Evolutionary conservation across 2,329 filamentous ascomycete species (phyloP).

Genomic region (Fusarium abutilonis): DNA sequence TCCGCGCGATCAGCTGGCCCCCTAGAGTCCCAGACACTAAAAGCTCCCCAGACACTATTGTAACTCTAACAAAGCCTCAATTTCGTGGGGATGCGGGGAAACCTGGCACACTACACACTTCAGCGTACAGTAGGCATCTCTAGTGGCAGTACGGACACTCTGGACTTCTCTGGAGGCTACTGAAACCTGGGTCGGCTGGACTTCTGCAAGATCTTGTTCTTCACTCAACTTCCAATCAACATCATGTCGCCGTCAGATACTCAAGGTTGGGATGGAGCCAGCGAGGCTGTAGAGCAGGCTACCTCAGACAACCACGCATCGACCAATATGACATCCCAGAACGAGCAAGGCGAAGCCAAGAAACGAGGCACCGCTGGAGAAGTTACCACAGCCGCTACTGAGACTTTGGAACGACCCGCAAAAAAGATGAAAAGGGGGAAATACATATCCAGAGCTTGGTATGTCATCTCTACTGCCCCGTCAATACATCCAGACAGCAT

Average conservation of each 20-base stretch:
- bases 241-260: conserved; percentile 1
- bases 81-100: conserved; percentile 5
- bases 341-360: not conserved
- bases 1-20: not conserved
- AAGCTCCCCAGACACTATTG: not conserved
- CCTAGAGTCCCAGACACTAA: no score
- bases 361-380: not conserved
- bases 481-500: no score
- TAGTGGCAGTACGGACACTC: no score
- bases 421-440: conserved; percentile 37
- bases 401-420: conserved; percentile 1
- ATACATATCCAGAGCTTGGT: conserved; percentile 38
- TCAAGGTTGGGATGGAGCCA: not conserved
- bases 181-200: not conserved
- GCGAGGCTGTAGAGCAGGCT: not conserved
- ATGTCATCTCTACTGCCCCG: not conserved
- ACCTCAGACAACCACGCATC: not conserved
- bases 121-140: no score
- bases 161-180: no score
- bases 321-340: not conserved
- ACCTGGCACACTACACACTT: not conserved
- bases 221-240: not conserved
- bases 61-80: not conserved
- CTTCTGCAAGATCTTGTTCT: not conserved
- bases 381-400: not conserved